Conservation (phyloP, 345 rosid genomes). For the Linum lewisii region DNA sequence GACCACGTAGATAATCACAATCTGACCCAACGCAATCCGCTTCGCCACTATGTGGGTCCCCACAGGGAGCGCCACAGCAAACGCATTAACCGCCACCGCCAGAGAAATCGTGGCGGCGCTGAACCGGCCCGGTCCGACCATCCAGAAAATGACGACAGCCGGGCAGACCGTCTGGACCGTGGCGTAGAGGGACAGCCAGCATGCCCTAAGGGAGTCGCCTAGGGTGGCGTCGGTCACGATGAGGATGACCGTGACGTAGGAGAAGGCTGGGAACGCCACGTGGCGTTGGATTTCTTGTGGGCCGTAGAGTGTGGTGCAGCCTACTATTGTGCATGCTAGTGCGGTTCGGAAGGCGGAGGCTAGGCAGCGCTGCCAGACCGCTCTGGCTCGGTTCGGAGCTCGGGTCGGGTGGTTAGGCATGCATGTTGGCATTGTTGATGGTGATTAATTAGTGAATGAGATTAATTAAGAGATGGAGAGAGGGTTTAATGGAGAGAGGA, state of each 20-base stretch:
- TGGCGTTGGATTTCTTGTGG: constrained; percentile 35
- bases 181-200: constrained; percentile 74
- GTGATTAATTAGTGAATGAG: no score
- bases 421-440: constrained; percentile 11
- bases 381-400: constrained; percentile 28
- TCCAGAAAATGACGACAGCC: constrained; percentile 48
- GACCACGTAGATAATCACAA: constrained; percentile 53
- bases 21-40: constrained; percentile 77
- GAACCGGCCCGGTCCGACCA: constrained; percentile 60
- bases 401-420: not conserved
- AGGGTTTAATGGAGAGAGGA: not conserved
- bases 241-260: constrained; percentile 61
- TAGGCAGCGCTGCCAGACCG: constrained; percentile 51
- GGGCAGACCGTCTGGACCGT: constrained; percentile 63
- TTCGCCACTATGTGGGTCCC: constrained; percentile 53
- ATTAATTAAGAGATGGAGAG: no score
- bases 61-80: constrained; percentile 50
- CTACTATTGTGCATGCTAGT: constrained; percentile 70
- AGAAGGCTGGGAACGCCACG: constrained; percentile 65
- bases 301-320: constrained; percentile 53
- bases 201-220: constrained; percentile 58
- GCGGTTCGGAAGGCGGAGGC: constrained; percentile 64
- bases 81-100: constrained; percentile 48
- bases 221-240: constrained; percentile 60
- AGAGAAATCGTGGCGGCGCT: constrained; percentile 38